These are phyloP conservation scores for Pseudonitzschia delicatissima DNA, from an alignment of 108 stramenopile species.

Conservation along the genomic window DNA sequence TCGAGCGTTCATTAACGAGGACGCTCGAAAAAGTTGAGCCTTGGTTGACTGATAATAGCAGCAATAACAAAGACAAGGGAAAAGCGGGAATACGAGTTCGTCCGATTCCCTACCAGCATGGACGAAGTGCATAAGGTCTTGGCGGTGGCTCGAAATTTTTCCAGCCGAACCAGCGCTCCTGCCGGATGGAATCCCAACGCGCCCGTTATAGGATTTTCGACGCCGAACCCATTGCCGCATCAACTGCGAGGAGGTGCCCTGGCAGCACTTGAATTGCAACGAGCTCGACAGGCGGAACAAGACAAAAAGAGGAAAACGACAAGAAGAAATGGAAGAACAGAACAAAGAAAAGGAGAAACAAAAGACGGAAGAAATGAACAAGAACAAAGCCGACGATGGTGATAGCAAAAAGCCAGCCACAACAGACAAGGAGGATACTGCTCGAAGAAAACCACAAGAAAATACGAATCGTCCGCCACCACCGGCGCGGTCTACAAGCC, in stretches of 20 bases:
- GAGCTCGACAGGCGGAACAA: conserved; percentile 44
- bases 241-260: conserved; percentile 78
- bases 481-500: conserved; percentile 2
- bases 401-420: conserved; percentile 6
- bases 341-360: conserved; percentile 24
- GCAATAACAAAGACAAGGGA: not conserved
- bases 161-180: conserved; percentile 73
- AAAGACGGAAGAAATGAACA: conserved; percentile 21
- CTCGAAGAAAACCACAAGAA: conserved; percentile 6
- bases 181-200: conserved; percentile 79
- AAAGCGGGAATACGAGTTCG: conserved; percentile 26
- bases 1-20: conserved; percentile 71
- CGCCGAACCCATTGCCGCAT: conserved; percentile 83
- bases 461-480: conserved; percentile 6
- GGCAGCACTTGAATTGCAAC: conserved; percentile 72
- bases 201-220: conserved; percentile 78
- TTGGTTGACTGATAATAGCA: conserved; percentile 22
- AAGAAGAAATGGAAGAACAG: conserved; percentile 43
- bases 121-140: conserved; percentile 58
- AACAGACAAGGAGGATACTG: not conserved
- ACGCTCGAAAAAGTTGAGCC: conserved; percentile 56
- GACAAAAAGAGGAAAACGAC: conserved; percentile 47
- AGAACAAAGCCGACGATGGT: conserved; percentile 9
- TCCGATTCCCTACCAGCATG: conserved; percentile 61
- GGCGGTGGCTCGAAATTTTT: conserved; percentile 65